These are phyloP conservation scores for Amanita subjunquillea DNA, from an alignment of 768 basidiomycete genomes.

Conservation along the genomic window DNA sequence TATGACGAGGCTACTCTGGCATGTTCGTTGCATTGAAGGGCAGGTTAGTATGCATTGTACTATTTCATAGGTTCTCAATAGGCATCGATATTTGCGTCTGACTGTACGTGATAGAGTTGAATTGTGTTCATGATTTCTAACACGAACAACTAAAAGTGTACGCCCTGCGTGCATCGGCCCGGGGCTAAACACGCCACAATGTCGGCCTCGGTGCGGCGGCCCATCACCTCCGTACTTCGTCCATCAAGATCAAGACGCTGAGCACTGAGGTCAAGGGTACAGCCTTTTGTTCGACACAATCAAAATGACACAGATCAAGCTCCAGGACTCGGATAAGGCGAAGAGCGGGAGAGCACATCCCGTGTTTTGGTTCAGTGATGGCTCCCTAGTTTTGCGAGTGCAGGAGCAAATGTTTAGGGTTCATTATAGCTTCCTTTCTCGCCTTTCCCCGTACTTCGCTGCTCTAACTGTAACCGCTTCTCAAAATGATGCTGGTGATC, in stretches of 20 bases:
- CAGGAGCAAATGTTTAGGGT: conserved; percentile 42
- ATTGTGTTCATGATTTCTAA: no score
- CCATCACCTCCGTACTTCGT: not conserved
- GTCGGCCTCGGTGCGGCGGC: no score
- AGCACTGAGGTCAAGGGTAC: not conserved
- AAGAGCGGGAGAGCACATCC: conserved; percentile 22
- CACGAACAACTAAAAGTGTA: no score
- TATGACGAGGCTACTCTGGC: no score
- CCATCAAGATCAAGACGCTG: not conserved
- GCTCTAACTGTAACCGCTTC: not conserved
- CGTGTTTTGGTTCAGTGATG: conserved; percentile 60
- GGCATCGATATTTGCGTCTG: no score
- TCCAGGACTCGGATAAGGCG: not conserved
- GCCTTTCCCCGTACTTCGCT: conserved; percentile 36
- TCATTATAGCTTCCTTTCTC: conserved; percentile 39
- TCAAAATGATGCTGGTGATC: not conserved
- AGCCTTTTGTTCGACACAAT: not conserved
- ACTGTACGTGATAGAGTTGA: no score
- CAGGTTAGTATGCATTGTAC: not conserved
- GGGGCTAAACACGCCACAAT: no score
- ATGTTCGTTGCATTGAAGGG: not conserved
- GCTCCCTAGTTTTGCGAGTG: conserved; percentile 41
- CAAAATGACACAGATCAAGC: not conserved
- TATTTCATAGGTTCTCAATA: no score
- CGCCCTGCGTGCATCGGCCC: no score